phyloP scores from a whole-genome alignment of 495 filamentous ascomycete genomes.

The Trichocladium uniseriatum region DNA sequence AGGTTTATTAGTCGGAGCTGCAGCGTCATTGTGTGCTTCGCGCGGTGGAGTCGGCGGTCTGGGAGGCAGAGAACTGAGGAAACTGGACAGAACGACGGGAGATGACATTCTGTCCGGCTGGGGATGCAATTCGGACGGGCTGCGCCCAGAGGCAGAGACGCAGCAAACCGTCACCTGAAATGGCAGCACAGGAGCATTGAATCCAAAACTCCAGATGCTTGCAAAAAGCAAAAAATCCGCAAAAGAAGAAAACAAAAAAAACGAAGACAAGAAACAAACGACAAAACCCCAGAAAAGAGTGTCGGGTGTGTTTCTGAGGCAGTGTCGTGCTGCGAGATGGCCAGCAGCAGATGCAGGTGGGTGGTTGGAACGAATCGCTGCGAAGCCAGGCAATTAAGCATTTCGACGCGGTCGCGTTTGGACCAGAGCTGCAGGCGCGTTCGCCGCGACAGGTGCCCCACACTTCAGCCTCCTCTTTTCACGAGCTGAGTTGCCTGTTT shows the following conservation, averaged over 20 bases:
- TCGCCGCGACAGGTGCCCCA: not conserved
- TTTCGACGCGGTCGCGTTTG: constrained; percentile 27
- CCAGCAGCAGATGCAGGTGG: constrained; percentile 2
- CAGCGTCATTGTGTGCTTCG: constrained; percentile 34
- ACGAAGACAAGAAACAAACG: not conserved
- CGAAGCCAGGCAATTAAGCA: constrained; percentile 12
- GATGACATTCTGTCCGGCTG: constrained; percentile 40
- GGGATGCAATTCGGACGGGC: constrained; percentile 1
- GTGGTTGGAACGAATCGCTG: not conserved
- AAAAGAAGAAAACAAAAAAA: not conserved
- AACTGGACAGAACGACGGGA: constrained; percentile 30
- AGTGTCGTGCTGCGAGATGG: not conserved
- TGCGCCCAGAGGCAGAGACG: not conserved
- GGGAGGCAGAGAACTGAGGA: constrained; percentile 35
- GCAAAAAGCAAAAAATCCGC: not conserved
- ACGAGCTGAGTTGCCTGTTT: not conserved
- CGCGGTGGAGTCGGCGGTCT: constrained; percentile 49
- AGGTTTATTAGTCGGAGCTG: constrained; percentile 17
- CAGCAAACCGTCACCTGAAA: constrained; percentile 13
- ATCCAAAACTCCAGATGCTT: not conserved
- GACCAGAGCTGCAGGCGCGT: constrained; percentile 13
- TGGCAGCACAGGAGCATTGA: not conserved
- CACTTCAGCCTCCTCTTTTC: constrained; percentile 11
- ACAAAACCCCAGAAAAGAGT: constrained; percentile 7
- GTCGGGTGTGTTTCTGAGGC: not conserved